Evolutionary conservation across 2,329 filamentous ascomycete genomes (phyloP), one percentile per base, ranked within the genome.

Genomic region (Curvularia hawaiiensis): DNA sequence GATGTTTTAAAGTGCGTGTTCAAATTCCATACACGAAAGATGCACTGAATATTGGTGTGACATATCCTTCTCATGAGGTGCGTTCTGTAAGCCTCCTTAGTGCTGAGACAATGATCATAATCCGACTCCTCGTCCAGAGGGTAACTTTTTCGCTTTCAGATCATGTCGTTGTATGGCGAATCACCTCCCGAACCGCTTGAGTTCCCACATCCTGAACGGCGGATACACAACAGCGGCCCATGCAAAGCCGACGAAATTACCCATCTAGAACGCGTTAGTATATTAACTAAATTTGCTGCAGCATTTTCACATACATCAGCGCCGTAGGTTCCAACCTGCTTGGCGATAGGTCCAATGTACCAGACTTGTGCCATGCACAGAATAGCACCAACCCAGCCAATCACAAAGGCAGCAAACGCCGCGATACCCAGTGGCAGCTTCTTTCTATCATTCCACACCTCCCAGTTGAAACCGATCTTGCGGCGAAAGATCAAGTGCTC

Each of bases 311-410:
- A 77, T 71, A 85, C 79, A 76, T 87, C 84, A 47, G 80, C 84
- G 18, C 85, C 84, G 70, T 83, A 80, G 20, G 82, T 82, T 0
- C 85, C 85, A 18, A 88, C 82, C 51, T 82, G 72, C 46, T 77
- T 78, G 3, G 86, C 85, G 56, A 89, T 74, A 0, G 87, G 88
- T 1, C 88, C 88, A 58, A 85, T 83, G 72, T 88, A 90, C 83
- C 87, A 90, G 3, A 84, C 83, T 76, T 91, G 87, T 22, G 85
- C 84, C 88, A 90, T 90, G 58, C 82, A 87, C 45, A 90, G 70
- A 28, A 90, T 82, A 0, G 86, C 83, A 9, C 87, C 87, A 3
- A 80, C 81, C 87, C 87, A 90, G 3, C 88, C 87, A 14, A 90
- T 67, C 39, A 87, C 71, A 63, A 90, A 90, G 0, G 87, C 83